Percentiles rank a stretch among this genome's conserved stretches.
These are phyloP conservation scores for Talaromyces thailandensis DNA, from an alignment of 495 filamentous ascomycete species.

Conservation along the genomic window DNA sequence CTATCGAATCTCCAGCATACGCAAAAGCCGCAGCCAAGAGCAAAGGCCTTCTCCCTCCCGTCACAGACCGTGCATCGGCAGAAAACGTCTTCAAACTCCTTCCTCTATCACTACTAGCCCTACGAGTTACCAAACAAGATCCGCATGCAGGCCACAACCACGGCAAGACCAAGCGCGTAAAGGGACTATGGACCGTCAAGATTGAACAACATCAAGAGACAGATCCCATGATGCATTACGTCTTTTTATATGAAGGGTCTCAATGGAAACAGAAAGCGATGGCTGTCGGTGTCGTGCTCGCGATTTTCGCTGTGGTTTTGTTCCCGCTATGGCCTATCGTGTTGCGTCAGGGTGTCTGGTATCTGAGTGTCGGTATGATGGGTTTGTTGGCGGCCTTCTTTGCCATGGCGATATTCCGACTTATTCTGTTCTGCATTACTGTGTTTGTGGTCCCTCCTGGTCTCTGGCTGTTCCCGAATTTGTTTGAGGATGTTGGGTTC, in stretches of 20 bases:
- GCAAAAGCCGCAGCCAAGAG: constrained; percentile 70
- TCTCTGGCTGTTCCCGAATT: constrained; percentile 94
- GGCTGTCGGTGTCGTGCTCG: constrained; percentile 68
- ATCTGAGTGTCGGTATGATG: constrained; percentile 90
- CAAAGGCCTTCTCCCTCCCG: constrained; percentile 79
- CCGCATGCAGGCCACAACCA: constrained; percentile 63
- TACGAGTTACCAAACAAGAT: constrained; percentile 83
- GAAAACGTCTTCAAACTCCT: constrained; percentile 94
- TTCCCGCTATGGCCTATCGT: constrained; percentile 96
- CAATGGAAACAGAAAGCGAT: constrained; percentile 91
- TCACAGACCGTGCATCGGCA: constrained; percentile 75
- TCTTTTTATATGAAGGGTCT: constrained; percentile 91
- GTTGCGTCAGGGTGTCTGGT: constrained; percentile 91
- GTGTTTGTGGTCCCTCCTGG: constrained; percentile 79
- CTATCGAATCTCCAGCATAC: constrained; percentile 83
- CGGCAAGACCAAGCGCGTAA: constrained; percentile 76
- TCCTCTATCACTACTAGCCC: constrained; percentile 86
- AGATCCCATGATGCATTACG: constrained; percentile 82
- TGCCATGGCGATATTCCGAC: constrained; percentile 89
- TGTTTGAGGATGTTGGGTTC: constrained; percentile 98
- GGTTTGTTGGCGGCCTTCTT: constrained; percentile 92
- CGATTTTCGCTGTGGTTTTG: constrained; percentile 80
- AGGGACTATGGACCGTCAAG: constrained; percentile 93
- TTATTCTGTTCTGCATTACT: constrained; percentile 91
- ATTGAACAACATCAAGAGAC: constrained; percentile 97